Base-by-base conservation (phyloP, 2,329 filamentous ascomycete genomes). In the Thielaviopsis ethacetica region DNA sequence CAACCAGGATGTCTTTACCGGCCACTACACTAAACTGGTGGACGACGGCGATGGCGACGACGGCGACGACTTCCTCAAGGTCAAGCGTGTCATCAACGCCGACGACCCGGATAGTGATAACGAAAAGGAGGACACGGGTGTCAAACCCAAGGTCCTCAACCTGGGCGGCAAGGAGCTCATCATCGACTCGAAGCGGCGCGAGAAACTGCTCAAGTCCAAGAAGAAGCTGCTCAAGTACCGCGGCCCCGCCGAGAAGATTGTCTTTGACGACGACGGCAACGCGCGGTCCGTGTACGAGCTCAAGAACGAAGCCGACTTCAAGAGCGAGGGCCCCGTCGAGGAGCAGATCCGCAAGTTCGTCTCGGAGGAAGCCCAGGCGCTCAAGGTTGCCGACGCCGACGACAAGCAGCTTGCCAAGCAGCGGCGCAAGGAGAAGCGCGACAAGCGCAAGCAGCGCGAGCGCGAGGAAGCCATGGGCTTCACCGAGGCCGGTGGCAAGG, bases 1-100 rank as follows among this genome's bases (percentile, higher is more conserved):
- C 65, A 98, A 98, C 71, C 91, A 97, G 71, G 91, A 96, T 68
- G 87, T 98, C 34, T 73, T 98, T 63, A 91, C 91, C n/a, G 83
- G 85, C 59, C 93, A 98, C 72, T 97, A 96, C 75, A 82, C 83
- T 61, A 95, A 91, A 67, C 79, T 98, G 63, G 83, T 97, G 62
- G 82, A 71, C 2, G 70, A 71, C 5, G 69, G 76, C 61, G 62
- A 69, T 9, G 77, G 80, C 62, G 77, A 84, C 54, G 84, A 84
- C 59, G 86, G 88, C 55, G 82, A 82, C 61, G 85, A 94, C 63
- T 96, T 98, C 77, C 75, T 95, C 58, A 82, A 85, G 3, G 86
- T 96, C 63, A 98, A 96, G 73, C 83, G 91, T 60, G 83, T 89
- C n/a, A 84, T 95, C 61, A 79, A 82, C 53, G 86, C 83, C 27